These are phyloP conservation scores for Starmerella vitae DNA, from an alignment of 805 yeast species.

Conservation along the genomic window DNA sequence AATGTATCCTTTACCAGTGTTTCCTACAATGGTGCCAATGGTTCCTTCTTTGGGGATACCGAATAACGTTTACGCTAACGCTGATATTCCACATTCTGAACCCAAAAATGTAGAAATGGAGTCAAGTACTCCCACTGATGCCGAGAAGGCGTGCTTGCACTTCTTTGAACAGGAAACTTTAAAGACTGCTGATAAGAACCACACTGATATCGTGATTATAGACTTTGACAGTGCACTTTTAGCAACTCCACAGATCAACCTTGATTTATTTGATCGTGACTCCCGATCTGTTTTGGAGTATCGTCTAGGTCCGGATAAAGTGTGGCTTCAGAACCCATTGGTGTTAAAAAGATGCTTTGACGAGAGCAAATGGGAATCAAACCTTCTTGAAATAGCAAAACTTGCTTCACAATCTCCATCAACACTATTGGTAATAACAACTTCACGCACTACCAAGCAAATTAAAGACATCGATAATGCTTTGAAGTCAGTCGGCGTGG, in stretches of 20 bases:
- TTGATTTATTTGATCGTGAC: conserved; percentile 10
- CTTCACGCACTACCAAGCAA: conserved; percentile 11
- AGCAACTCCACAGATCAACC: conserved; percentile 11
- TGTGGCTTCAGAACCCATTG: conserved; percentile 12
- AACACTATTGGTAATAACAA: conserved; percentile 15
- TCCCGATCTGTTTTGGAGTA: conserved; percentile 12
- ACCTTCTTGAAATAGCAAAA: conserved; percentile 12
- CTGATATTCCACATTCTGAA: no score
- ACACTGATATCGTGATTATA: conserved; percentile 16
- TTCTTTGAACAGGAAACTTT: conserved; percentile 6
- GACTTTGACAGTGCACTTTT: conserved; percentile 20
- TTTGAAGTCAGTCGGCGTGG: conserved; percentile 10
- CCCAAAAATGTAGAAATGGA: not conserved
- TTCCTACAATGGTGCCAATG: no score
- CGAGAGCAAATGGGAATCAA: conserved; percentile 13
- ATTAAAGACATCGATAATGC: conserved; percentile 7
- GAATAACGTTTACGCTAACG: no score
- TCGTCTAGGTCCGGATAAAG: conserved; percentile 8
- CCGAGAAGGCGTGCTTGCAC: conserved; percentile 13
- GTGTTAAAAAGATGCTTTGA: conserved; percentile 14
- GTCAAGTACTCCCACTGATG: not conserved
- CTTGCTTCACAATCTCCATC: conserved; percentile 1
- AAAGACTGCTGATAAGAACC: not conserved
- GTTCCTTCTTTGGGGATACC: no score
- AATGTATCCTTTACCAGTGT: no score